Conservation (phyloP, 768 basidiomycete genomes). For the Trametes meyenii region DNA sequence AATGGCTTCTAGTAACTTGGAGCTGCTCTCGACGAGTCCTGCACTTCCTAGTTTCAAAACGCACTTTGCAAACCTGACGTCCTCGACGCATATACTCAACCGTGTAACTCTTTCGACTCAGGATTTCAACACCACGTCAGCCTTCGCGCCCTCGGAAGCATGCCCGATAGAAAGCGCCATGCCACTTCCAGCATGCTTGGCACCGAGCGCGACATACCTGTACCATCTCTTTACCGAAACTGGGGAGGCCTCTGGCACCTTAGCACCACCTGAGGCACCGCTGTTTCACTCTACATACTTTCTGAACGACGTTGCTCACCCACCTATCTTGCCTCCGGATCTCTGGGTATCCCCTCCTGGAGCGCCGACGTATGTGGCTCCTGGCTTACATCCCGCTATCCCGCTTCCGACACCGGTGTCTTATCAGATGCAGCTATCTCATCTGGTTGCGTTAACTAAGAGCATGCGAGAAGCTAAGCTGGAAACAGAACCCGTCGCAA, state of each 20-base stretch:
- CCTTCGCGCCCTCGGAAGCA: no score
- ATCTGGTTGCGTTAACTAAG: constrained; percentile 21
- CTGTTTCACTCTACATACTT: neutral
- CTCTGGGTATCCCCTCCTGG: constrained; percentile 4
- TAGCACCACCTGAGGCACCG: constrained; percentile 6
- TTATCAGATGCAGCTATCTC: constrained; percentile 22
- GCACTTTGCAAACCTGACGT: no score
- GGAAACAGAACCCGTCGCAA: no score
- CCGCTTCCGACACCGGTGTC: constrained; percentile 14
- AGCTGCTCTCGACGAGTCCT: no score
- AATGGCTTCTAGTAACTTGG: no score
- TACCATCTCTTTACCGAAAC: neutral
- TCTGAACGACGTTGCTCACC: neutral
- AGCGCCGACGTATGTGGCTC: neutral
- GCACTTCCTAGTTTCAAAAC: no score
- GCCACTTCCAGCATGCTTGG: neutral
- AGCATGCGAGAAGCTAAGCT: constrained; percentile 3
- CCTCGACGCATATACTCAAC: no score
- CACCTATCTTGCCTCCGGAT: neutral
- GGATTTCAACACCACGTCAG: no score
- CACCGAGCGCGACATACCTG: neutral
- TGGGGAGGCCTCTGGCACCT: neutral
- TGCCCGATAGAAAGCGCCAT: no score
- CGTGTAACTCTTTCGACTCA: no score
- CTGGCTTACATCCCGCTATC: neutral